Evolutionary conservation across 345 rosid genomes (phyloP).

Genomic region (Moricandia moricandioides): DNA sequence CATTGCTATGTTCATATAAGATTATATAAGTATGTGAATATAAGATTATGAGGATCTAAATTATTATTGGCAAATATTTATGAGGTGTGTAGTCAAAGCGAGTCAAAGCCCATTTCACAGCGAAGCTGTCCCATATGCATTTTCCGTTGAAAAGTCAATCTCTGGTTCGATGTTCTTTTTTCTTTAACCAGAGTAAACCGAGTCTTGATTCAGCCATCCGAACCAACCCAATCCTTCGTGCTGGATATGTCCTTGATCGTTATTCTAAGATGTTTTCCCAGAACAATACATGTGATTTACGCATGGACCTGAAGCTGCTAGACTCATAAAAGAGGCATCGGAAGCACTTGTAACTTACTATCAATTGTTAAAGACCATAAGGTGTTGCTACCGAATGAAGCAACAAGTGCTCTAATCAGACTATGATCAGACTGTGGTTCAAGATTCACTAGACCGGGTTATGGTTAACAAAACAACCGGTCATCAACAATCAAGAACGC

Average conservation of each 20-base stretch:
- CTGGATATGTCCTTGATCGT: constrained; percentile 3
- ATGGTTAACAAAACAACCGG: constrained; percentile 61
- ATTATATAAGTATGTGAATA: not conserved
- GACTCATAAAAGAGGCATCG: not conserved
- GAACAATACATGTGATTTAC: constrained; percentile 10
- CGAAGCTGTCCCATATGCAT: not conserved
- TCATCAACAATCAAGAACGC: constrained; percentile 61
- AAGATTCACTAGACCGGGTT: constrained; percentile 57
- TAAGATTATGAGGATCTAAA: not conserved
- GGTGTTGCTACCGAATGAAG: constrained; percentile 66
- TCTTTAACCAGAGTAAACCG: constrained; percentile 12
- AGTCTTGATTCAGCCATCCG: not conserved
- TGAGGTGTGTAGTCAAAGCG: constrained; percentile 8
- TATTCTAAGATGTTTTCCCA: constrained; percentile 42
- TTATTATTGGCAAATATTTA: not conserved
- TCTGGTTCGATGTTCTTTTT: not conserved
- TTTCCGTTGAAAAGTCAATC: too few species aligned
- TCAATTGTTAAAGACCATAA: constrained; percentile 56
- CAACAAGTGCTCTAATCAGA: constrained; percentile 76
- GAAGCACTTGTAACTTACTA: not conserved
- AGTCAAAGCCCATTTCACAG: constrained; percentile 8
- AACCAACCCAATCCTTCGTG: not conserved
- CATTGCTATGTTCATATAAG: not conserved
- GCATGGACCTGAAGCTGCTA: not conserved
- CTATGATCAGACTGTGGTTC: constrained; percentile 61